Percentiles rank a stretch among this genome's conserved stretches.
Evolutionary conservation across 441 rosid genomes (phyloP).

Genomic region (Corymbia calophylla): DNA sequence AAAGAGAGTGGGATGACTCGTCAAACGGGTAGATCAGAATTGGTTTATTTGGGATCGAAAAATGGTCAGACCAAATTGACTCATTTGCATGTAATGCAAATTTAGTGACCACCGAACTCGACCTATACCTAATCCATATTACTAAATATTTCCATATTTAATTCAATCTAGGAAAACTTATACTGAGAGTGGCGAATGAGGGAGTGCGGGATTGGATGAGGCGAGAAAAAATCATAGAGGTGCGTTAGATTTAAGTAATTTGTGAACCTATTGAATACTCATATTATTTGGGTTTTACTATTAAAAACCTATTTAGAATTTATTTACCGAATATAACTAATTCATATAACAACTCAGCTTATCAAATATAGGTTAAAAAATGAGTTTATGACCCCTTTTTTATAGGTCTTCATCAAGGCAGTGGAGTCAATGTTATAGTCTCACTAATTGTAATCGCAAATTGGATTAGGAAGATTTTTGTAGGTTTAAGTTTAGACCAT

Average conservation of each 20-base stretch:
- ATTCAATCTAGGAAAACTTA: too few relatives aligned
- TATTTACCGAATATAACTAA: too few relatives aligned
- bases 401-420: background rate
- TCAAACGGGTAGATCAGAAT: background rate
- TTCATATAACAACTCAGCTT: background rate
- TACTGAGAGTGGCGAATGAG: background rate
- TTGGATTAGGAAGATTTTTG: background rate
- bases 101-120: background rate
- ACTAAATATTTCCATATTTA: too few relatives aligned
- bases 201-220: background rate
- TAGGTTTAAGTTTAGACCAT: background rate
- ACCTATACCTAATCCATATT: too few relatives aligned
- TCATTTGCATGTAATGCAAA: background rate
- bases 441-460: background rate
- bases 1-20: background rate
- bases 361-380: too few relatives aligned
- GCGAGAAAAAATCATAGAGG: background rate
- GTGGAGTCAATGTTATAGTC: background rate
- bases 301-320: background rate
- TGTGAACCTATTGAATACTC: background rate
- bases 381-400: background rate
- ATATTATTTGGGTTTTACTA: background rate
- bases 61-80: too few relatives aligned
- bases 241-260: background rate
- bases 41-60: background rate